A percentile compares a stretch with the other conserved stretches of the same genome.
Conservation (phyloP, 2,329 filamentous ascomycete genomes). For the Hymenotorrendiella dingleyae region DNA sequence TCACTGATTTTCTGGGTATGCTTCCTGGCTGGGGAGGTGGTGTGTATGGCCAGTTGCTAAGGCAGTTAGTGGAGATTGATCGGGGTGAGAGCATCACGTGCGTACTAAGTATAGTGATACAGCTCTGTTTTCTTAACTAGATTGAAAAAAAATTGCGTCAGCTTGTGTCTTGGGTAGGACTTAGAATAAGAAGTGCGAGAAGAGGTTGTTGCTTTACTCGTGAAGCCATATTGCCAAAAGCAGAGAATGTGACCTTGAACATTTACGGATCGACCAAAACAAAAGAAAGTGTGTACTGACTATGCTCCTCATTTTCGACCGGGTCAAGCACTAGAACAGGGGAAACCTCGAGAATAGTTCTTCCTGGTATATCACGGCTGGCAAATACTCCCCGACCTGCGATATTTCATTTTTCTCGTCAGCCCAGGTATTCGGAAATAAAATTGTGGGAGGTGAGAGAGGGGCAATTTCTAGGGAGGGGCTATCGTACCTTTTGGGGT, state of each 20-base stretch:
- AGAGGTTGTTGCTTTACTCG: too few species aligned
- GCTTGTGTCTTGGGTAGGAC: too few species aligned
- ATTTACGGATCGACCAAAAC: too few species aligned
- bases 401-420: background rate
- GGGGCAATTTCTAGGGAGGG: background rate
- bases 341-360: conserved; percentile 44
- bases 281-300: too few species aligned
- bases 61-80: conserved; percentile 11
- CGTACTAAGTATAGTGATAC: conserved; percentile 51
- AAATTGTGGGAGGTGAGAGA: background rate
- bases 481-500: conserved; percentile 45
- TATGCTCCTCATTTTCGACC: conserved; percentile 41
- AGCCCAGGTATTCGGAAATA: background rate
- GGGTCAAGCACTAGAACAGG: conserved; percentile 45
- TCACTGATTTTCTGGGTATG: conserved; percentile 22
- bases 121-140: conserved; percentile 45
- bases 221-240: too few species aligned
- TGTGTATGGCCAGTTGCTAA: conserved; percentile 30
- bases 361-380: conserved; percentile 37
- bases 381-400: conserved; percentile 49
- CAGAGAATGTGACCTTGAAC: too few species aligned
- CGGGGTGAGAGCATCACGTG: conserved; percentile 17
- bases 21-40: conserved; percentile 14
- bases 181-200: too few species aligned
- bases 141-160: too few species aligned